These are phyloP conservation scores for Camelina sativa DNA, from an alignment of 345 rosid species.

Conservation along the genomic window DNA sequence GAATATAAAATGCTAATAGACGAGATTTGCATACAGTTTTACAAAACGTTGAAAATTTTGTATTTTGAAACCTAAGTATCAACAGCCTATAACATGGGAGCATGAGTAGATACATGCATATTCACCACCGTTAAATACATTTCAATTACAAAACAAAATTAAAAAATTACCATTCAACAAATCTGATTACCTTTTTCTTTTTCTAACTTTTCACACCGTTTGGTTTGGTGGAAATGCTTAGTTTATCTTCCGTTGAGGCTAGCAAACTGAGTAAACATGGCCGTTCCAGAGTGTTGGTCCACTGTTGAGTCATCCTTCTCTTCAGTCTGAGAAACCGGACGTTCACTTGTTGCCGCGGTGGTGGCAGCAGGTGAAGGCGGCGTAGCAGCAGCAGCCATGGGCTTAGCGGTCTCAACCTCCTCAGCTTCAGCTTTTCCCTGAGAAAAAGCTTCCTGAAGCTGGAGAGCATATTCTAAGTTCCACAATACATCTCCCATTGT, in stretches of 20 bases:
- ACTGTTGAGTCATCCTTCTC: conserved; percentile 46
- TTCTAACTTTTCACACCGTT: conserved; percentile 6
- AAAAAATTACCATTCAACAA: not conserved
- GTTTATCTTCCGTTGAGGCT: conserved; percentile 62
- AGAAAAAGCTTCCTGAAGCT: conserved; percentile 66
- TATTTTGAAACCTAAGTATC: conserved; percentile 16
- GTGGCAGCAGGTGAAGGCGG: conserved; percentile 38
- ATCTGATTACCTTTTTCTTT: not conserved
- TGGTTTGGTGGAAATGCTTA: not conserved
- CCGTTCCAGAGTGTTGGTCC: conserved; percentile 62
- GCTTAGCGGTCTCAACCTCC: conserved; percentile 33
- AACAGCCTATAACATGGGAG: conserved; percentile 23
- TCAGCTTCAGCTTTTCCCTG: conserved; percentile 55
- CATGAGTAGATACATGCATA: conserved; percentile 15
- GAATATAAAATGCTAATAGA: no score
- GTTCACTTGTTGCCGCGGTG: conserved; percentile 25
- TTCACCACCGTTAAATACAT: conserved; percentile 4
- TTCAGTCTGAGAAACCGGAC: conserved; percentile 47
- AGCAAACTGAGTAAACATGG: conserved; percentile 60
- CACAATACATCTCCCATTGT: conserved; percentile 69
- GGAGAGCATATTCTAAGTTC: conserved; percentile 78
- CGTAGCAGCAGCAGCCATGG: conserved; percentile 11
- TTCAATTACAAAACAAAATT: not conserved
- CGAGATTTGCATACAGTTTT: not conserved
- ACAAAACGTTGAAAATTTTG: not conserved